These are phyloP conservation scores for Cubamyces sp. DNA, from an alignment of 768 basidiomycete species.

Conservation along the genomic window DNA sequence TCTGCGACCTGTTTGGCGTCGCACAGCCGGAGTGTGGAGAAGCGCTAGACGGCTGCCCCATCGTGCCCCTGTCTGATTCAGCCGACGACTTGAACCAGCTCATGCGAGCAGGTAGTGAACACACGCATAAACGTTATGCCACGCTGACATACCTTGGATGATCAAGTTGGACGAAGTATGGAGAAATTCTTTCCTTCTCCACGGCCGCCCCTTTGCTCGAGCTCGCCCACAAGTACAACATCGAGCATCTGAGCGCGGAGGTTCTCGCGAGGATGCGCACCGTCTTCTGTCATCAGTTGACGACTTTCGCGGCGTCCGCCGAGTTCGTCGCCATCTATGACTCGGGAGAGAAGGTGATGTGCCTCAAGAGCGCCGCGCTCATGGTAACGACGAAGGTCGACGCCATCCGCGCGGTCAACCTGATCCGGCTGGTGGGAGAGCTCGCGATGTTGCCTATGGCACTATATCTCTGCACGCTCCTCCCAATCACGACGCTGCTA, in stretches of 20 bases:
- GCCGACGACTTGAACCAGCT: slow-evolving; percentile 8
- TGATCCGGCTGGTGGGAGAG: neutral
- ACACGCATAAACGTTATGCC: neutral
- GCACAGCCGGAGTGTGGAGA: slow-evolving; percentile 1
- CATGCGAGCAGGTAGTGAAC: slow-evolving; percentile 5
- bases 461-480: slow-evolving; percentile 1
- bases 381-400: neutral
- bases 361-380: neutral
- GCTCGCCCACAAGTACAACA: slow-evolving; percentile 13
- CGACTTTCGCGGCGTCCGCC: neutral
- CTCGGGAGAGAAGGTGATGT: neutral
- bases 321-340: neutral
- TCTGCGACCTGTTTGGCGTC: slow-evolving; percentile 22
- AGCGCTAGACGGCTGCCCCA: slow-evolving; percentile 13
- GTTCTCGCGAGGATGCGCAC: neutral
- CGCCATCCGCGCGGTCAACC: slow-evolving; percentile 8
- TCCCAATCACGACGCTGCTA: slow-evolving; percentile 31
- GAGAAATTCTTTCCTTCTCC: neutral
- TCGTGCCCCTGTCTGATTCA: slow-evolving; percentile 17
- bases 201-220: neutral
- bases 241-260: neutral
- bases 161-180: slow-evolving; percentile 5
- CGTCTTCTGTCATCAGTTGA: neutral
- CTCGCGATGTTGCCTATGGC: slow-evolving; percentile 4
- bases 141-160: neutral